Conservation (phyloP, 352 stramenopile species). For the Pythium utonaiense region DNA sequence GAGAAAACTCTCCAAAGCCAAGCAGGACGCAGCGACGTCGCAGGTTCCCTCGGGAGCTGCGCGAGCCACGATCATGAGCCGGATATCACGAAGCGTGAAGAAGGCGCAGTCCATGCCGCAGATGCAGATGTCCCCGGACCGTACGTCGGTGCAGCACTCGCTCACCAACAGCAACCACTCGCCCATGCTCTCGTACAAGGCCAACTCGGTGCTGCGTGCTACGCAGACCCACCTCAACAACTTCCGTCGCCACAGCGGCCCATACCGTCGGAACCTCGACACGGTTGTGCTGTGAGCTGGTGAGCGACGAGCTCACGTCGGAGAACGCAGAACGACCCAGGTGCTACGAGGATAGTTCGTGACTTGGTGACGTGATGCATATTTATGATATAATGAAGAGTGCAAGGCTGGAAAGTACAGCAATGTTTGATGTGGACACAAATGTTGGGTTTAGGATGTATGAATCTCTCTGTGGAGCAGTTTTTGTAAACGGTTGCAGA, state of each 20-base stretch:
- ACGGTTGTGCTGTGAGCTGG: conserved; percentile 46
- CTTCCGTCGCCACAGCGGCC: conserved; percentile 50
- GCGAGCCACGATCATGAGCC: conserved; percentile 23
- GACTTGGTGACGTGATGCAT: too few species aligned
- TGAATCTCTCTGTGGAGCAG: too few species aligned
- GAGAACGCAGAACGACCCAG: too few species aligned
- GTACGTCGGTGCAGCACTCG: conserved; percentile 11
- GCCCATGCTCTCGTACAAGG: conserved; percentile 30
- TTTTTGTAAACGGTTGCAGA: too few species aligned
- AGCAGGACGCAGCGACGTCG: neutral
- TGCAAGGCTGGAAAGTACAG: too few species aligned
- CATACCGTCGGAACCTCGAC: conserved; percentile 44
- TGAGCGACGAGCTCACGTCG: too few species aligned
- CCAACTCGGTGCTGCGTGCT: conserved; percentile 17
- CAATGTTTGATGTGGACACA: too few species aligned
- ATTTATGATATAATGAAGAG: too few species aligned
- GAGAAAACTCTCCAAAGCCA: neutral
- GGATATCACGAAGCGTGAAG: conserved; percentile 27
- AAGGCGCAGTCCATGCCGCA: conserved; percentile 26
- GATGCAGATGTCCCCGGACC: neutral
- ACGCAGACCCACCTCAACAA: conserved; percentile 28
- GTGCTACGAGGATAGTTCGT: too few species aligned
- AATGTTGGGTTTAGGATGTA: too few species aligned
- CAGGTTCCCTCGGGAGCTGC: neutral
- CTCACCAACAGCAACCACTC: conserved; percentile 12